Evolutionary conservation across 352 stramenopile genomes (phyloP).

Genomic region (Phytophthora fragariae): DNA sequence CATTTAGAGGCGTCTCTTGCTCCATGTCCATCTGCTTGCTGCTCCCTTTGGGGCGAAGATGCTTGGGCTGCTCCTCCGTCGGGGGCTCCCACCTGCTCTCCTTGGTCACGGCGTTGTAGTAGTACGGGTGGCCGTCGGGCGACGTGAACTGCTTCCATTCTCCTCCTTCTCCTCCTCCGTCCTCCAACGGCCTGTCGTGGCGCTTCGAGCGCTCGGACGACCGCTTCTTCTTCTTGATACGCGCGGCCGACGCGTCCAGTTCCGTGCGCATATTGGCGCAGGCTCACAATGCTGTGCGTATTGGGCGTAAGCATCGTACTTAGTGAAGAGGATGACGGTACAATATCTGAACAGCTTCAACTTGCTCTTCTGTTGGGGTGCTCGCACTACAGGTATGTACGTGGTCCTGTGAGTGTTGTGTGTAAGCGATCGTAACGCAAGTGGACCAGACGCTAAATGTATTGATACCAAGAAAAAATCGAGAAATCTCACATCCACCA

Average conservation of each 20-base stretch:
- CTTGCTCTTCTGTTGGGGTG: too few species aligned
- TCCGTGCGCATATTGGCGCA: slow-evolving; percentile 15
- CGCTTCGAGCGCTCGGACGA: slow-evolving; percentile 21
- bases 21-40: slow-evolving; percentile 17
- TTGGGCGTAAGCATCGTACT: slow-evolving; percentile 2
- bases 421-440: too few species aligned
- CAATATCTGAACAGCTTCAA: slow-evolving; percentile 1
- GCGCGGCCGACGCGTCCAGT: background rate
- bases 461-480: too few species aligned
- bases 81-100: slow-evolving; percentile 75
- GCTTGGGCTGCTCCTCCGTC: slow-evolving; percentile 20
- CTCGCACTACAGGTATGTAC: too few species aligned
- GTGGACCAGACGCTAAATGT: too few species aligned
- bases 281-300: background rate
- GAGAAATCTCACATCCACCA: too few species aligned
- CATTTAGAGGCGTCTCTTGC: slow-evolving; percentile 2
- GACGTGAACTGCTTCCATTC: slow-evolving; percentile 67
- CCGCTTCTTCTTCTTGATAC: slow-evolving; percentile 36
- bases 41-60: slow-evolving; percentile 16
- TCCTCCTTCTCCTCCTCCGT: slow-evolving; percentile 1
- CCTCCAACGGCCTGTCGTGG: background rate
- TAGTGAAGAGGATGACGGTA: background rate
- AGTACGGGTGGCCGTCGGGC: slow-evolving; percentile 67
- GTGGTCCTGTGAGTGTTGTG: too few species aligned
- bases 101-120: slow-evolving; percentile 69